Conservation (phyloP, 495 filamentous ascomycete species). For the Aspergillus kassunensis region DNA sequence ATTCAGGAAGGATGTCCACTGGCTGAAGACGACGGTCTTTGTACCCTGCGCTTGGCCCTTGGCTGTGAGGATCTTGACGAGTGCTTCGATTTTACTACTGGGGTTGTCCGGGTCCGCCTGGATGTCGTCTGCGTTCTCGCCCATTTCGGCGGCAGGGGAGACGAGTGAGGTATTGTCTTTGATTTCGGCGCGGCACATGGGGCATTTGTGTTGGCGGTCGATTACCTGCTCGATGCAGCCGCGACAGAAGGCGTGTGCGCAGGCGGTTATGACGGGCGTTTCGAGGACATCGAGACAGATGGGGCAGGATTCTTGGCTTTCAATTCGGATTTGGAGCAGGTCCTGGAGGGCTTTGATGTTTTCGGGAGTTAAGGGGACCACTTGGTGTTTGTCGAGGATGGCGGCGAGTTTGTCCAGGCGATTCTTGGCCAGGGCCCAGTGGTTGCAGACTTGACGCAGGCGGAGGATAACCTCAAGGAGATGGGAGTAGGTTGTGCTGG, state of each 20-base stretch:
- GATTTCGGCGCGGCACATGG: conserved; percentile 79
- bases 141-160: conserved; percentile 53
- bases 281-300: conserved; percentile 75
- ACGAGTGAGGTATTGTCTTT: conserved; percentile 57
- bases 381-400: conserved; percentile 59
- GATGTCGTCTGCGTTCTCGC: conserved; percentile 44
- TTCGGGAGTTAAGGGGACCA: conserved; percentile 68
- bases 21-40: conserved; percentile 87
- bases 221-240: conserved; percentile 77
- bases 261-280: conserved; percentile 79
- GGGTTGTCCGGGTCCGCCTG: conserved; percentile 58
- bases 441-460: conserved; percentile 82
- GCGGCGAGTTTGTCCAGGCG: conserved; percentile 67
- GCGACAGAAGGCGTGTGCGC: conserved; percentile 77
- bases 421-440: conserved; percentile 76
- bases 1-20: conserved; percentile 88
- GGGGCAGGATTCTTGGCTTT: conserved; percentile 78
- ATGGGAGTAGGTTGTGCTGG: conserved; percentile 53
- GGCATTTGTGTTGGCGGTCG: conserved; percentile 76
- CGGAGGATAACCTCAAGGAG: conserved; percentile 81
- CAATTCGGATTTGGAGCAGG: conserved; percentile 72
- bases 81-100: conserved; percentile 80
- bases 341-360: conserved; percentile 71
- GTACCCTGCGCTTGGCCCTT: conserved; percentile 61
- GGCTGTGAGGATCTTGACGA: conserved; percentile 74